Percentiles rank a stretch among this genome's conserved stretches.
Conservation (phyloP, 345 rosid genomes). For the Durio zibethinus region DNA sequence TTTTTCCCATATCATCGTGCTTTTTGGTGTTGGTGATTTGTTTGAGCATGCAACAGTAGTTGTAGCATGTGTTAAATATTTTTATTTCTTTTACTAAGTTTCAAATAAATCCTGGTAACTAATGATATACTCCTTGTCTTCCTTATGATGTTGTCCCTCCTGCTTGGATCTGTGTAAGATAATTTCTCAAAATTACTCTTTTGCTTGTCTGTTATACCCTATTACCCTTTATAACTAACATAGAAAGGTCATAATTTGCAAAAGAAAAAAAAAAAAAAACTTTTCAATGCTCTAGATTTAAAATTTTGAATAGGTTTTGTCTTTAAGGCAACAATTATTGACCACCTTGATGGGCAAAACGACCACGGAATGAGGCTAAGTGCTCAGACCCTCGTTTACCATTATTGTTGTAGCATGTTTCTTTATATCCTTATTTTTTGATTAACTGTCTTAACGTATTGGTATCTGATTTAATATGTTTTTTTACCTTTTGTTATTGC, state of each 20-base stretch:
- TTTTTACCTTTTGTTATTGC: not conserved
- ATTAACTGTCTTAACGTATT: not conserved
- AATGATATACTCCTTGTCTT: too few species aligned
- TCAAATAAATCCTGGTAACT: not conserved
- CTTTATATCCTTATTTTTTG: not conserved
- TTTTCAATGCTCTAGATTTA: not conserved
- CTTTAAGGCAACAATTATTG: not conserved
- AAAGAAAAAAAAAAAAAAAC: too few species aligned
- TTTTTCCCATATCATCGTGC: not conserved
- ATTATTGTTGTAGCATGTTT: not conserved
- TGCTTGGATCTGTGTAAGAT: not conserved
- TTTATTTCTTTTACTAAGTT: not conserved
- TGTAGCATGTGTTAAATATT: not conserved
- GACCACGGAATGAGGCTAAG: not conserved
- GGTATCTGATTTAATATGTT: not conserved
- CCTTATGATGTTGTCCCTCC: not conserved
- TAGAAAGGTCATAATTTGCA: not conserved
- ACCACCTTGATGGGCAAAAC: not conserved
- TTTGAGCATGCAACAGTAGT: not conserved
- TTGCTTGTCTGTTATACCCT: not conserved
- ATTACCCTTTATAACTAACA: not conserved
- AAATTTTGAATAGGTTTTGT: not conserved
- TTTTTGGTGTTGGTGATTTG: not conserved
- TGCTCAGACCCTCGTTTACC: not conserved
- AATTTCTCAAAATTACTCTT: not conserved